Percentiles rank a stretch among this genome's conserved stretches.
Evolutionary conservation across 306 rosid species (phyloP).

Genomic region (Glycine soja): DNA sequence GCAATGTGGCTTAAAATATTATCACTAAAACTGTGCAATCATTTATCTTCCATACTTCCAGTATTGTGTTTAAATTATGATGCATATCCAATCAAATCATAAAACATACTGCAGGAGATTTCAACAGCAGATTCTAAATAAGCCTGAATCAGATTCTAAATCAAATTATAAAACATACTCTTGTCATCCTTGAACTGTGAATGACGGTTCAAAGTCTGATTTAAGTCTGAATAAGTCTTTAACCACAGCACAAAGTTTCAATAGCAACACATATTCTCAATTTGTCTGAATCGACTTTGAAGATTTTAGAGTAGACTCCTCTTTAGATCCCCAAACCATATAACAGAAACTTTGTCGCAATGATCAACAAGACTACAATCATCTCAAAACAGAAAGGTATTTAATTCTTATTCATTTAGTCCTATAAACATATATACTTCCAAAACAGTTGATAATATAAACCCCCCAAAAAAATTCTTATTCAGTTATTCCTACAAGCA

Average conservation of each 20-base stretch:
- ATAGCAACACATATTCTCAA: constrained; percentile 24
- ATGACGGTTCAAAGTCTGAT: background rate
- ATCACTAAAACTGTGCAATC: background rate
- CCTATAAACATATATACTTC: background rate
- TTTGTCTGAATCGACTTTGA: background rate
- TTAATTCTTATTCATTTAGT: background rate
- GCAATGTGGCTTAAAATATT: constrained; percentile 19
- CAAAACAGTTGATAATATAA: constrained; percentile 1
- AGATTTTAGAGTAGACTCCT: constrained; percentile 19
- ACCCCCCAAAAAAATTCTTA: background rate
- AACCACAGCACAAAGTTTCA: background rate
- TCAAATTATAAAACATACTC: background rate
- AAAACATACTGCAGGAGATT: background rate
- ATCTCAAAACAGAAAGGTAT: constrained; percentile 8
- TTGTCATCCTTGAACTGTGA: background rate
- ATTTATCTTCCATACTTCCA: background rate
- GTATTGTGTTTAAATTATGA: background rate
- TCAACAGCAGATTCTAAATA: too few relatives aligned
- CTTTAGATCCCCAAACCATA: background rate
- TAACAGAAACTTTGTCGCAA: background rate
- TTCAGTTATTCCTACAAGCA: background rate
- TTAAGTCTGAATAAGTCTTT: background rate
- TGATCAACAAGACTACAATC: constrained; percentile 1
- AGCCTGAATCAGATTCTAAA: background rate
- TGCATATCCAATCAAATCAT: constrained; percentile 5